Percentiles rank a stretch among this genome's conserved stretches.
Evolutionary conservation across 441 rosid species (phyloP).

Genomic region (Gossypium davidsonii): DNA sequence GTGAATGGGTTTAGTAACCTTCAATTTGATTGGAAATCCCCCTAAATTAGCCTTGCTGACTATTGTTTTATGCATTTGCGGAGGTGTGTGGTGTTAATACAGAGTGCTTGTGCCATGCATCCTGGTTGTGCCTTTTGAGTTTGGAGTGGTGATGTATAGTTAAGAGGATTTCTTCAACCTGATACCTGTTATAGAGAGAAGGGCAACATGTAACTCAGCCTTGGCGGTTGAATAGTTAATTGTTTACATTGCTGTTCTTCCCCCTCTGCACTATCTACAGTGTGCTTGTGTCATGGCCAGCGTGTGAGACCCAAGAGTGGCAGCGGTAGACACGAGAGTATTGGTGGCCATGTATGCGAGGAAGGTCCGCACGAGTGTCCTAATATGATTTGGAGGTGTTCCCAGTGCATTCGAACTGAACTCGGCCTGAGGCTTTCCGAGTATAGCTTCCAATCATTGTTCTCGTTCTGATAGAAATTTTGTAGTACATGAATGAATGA

Average conservation of each 20-base stretch:
- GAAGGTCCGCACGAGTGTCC: not conserved
- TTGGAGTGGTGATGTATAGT: slow-evolving; percentile 5
- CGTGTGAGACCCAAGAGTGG: not conserved
- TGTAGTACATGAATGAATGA: not conserved
- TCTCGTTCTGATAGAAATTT: not conserved
- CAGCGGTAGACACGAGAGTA: not conserved
- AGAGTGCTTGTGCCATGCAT: slow-evolving; percentile 11
- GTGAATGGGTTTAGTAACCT: slow-evolving; percentile 25
- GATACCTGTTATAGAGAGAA: slow-evolving; percentile 5
- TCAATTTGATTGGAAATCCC: slow-evolving; percentile 31
- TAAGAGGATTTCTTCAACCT: not conserved
- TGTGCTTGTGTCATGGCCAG: not conserved
- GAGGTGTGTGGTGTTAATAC: not conserved
- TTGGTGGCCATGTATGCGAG: not conserved
- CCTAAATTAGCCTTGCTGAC: slow-evolving; percentile 12
- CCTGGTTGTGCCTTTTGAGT: slow-evolving; percentile 7
- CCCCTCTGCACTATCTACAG: not conserved
- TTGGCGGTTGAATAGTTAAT: not conserved
- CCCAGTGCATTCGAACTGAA: not conserved
- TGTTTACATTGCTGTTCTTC: not conserved
- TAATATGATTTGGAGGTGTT: not conserved
- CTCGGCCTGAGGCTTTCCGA: not conserved
- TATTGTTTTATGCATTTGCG: not conserved
- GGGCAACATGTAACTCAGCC: not conserved
- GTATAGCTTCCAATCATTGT: not conserved